Percentiles rank a stretch among this genome's conserved stretches.
phyloP scores from a whole-genome alignment of 768 basidiomycete genomes.

The Tricholoma terreum region DNA sequence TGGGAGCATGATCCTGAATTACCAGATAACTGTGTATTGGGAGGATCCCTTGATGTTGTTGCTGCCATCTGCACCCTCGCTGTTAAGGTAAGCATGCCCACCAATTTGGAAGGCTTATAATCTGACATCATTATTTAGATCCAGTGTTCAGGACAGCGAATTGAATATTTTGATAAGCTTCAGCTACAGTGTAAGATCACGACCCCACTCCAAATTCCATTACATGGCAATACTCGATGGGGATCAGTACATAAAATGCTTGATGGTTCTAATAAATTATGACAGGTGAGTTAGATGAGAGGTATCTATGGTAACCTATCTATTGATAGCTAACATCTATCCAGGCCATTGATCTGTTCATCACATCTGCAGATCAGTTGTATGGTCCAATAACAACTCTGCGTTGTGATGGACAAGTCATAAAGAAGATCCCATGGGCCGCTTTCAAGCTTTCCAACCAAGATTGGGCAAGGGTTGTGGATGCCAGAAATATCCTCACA shows the following conservation, averaged over 20 bases:
- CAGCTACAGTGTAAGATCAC: constrained; percentile 13
- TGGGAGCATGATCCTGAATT: constrained; percentile 36
- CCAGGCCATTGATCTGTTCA: constrained; percentile 9
- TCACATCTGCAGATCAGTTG: constrained; percentile 14
- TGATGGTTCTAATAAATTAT: constrained; percentile 10
- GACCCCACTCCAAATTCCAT: constrained; percentile 15
- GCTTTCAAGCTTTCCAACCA: constrained; percentile 14
- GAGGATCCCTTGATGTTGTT: constrained; percentile 27
- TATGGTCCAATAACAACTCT: constrained; percentile 26
- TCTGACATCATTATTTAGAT: constrained; percentile 20
- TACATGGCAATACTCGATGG: constrained; percentile 24
- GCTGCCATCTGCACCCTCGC: constrained; percentile 26
- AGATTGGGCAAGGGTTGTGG: constrained; percentile 18
- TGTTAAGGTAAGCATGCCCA: constrained; percentile 14
- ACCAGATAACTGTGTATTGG: constrained; percentile 23
- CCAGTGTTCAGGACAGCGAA: constrained; percentile 20
- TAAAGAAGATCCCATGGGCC: constrained; percentile 22
- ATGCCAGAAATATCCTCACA: constrained; percentile 12
- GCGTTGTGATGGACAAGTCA: constrained; percentile 3
- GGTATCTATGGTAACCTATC: neutral
- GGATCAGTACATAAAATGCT: constrained; percentile 24
- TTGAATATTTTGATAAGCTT: constrained; percentile 20
- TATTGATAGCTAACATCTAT: neutral
- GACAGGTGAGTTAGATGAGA: constrained; percentile 5
- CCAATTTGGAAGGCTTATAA: neutral